Evolutionary conservation across 2,329 filamentous ascomycete genomes (phyloP), one percentile per base, ranked within the genome.

Genomic region (Neospermospora avenae): DNA sequence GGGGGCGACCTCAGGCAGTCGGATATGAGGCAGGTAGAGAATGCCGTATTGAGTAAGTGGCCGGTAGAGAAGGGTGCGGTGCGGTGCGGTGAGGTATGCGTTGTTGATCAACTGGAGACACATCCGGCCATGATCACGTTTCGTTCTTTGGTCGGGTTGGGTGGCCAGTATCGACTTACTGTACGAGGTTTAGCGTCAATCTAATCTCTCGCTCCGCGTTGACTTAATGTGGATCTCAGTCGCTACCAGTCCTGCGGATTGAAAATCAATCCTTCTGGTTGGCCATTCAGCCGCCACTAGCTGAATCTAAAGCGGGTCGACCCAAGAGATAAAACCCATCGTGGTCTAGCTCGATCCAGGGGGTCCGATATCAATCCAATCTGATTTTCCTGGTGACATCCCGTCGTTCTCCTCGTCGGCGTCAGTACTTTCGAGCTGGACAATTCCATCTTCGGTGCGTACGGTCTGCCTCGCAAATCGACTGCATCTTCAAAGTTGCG

Each of bases 241-340:
- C 48, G 31, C 48, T 37, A 35, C 28, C 48, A 34, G 31, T 11
- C 18, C 48, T 14, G 20, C 5, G 10, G 31, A 51, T 51, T 51
- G 48, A 34, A 34, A 51, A 51, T 51, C 48, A n/a, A 24, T 7
- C 1, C 3, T 20, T 37, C 18, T 37, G 31, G 34, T 51, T 51
- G 48, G 48, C 18, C 16, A 8, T 3, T 13, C 16, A 3, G 10
- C 25, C 25, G n/a, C 31, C 10, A 18, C 28, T 51, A 24, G 48
- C 24, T 11, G 10, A 3, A 10, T 51, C 31, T 8, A 18, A 31
- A n/a, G 31, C 11, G 31, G 31, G 11, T 11, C 18, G 14, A 28
- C 48, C 48, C 34, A 51, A n/a, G 48, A 37, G 31, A 51, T 51
- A 51, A 51, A 22, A 20, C 48, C 48, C n/a, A 51, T 51, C 48